Conservation (phyloP, 2,329 filamentous ascomycete genomes). For the Alternaria sp. region DNA sequence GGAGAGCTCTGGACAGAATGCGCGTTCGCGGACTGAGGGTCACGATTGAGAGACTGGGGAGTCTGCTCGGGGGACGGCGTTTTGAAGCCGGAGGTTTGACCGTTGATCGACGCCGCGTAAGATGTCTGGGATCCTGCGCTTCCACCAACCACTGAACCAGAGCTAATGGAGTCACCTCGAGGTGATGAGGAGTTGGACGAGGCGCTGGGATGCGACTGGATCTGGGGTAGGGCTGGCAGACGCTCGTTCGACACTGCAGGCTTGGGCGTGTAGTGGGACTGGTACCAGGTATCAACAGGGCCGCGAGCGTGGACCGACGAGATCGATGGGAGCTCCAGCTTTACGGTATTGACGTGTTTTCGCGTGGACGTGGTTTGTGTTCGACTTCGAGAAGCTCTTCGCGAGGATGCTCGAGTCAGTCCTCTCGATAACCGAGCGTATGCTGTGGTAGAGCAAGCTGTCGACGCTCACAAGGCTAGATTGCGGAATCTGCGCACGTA, state of each 20-base stretch:
- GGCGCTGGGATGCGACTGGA: conserved; percentile 68
- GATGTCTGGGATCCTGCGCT: conserved; percentile 65
- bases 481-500: conserved; percentile 43
- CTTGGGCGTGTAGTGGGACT: conserved; percentile 70
- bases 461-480: conserved; percentile 37
- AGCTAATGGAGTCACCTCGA: conserved; percentile 77
- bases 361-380: conserved; percentile 12
- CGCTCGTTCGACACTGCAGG: conserved; percentile 75
- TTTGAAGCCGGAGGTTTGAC: conserved; percentile 67
- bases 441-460: conserved; percentile 21
- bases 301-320: conserved; percentile 84
- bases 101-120: conserved; percentile 64
- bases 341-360: conserved; percentile 70
- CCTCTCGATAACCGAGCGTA: conserved; percentile 38
- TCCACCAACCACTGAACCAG: conserved; percentile 58
- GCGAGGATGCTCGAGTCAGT: conserved; percentile 27
- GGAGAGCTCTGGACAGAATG: conserved; percentile 51
- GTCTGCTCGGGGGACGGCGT: conserved; percentile 77
- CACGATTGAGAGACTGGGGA: conserved; percentile 53
- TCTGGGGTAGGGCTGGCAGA: conserved; percentile 74
- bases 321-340: conserved; percentile 92
- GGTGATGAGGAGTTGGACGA: conserved; percentile 77
- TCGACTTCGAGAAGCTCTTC: conserved; percentile 19
- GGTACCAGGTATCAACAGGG: conserved; percentile 76
- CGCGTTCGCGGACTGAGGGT: conserved; percentile 49